These are phyloP conservation scores for Eimeria sp. DNA, from an alignment of 169 alveolate species.

Conservation along the genomic window DNA sequence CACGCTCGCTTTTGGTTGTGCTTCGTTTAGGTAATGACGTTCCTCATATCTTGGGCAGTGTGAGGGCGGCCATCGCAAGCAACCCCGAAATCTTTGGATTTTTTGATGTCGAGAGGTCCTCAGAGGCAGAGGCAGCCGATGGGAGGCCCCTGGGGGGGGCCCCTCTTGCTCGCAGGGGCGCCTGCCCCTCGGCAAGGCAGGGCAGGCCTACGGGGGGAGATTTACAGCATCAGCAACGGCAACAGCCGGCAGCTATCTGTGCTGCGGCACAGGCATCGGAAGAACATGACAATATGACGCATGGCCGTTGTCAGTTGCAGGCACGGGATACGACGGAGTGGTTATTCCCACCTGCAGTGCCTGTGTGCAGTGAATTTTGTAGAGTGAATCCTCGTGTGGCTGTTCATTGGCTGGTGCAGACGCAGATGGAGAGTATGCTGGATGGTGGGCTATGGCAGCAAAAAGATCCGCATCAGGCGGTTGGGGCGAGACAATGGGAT, in stretches of 20 bases:
- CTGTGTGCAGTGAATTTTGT: slow-evolving; percentile 31
- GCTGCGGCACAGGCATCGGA: background rate
- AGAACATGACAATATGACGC: background rate
- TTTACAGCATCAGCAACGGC: background rate
- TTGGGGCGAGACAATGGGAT: background rate
- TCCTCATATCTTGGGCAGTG: slow-evolving; percentile 56
- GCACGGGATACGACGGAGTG: background rate
- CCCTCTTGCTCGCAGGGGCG: background rate
- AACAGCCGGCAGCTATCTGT: background rate
- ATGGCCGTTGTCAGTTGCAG: background rate
- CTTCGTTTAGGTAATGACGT: background rate
- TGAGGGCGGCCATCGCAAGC: slow-evolving; percentile 17
- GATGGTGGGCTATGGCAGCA: background rate
- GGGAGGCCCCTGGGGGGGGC: background rate
- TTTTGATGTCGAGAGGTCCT: background rate
- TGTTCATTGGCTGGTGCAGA: slow-evolving; percentile 46
- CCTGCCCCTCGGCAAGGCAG: background rate
- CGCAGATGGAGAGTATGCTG: slow-evolving; percentile 14
- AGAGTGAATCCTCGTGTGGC: slow-evolving; percentile 54
- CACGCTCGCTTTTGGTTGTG: background rate
- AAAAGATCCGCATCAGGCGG: background rate
- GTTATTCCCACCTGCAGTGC: slow-evolving; percentile 41
- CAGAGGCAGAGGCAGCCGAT: background rate
- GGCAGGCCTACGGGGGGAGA: background rate
- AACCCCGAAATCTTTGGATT: slow-evolving; percentile 39